Percentiles rank a stretch among this genome's conserved stretches.
phyloP scores from a whole-genome alignment of 1,284 basidiomycete genomes.

The Heimioporus retisporus region DNA sequence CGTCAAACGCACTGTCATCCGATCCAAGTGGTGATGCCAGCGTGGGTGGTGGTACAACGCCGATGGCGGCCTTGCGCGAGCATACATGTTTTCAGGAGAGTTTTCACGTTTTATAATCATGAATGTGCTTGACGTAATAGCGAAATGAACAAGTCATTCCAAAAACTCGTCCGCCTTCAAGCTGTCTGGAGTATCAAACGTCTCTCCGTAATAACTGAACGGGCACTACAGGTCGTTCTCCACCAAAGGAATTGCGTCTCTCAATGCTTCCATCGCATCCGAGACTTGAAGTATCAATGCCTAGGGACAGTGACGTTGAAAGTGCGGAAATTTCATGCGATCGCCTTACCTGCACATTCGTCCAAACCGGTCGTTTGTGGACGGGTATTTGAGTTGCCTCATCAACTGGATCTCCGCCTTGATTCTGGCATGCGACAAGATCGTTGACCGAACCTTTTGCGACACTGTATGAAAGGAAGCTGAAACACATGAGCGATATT shows the following conservation, averaged over 20 bases:
- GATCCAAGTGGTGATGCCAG: not conserved
- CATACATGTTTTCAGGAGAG: slow-evolving; percentile 2
- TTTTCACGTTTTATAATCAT: not conserved
- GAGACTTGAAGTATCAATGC: too few species aligned
- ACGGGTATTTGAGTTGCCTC: slow-evolving; percentile 42
- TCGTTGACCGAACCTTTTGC: slow-evolving; percentile 68
- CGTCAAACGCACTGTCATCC: not conserved
- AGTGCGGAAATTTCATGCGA: too few species aligned
- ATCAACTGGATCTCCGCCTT: slow-evolving; percentile 64
- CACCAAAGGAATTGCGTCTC: slow-evolving; percentile 67
- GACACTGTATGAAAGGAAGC: slow-evolving; percentile 75
- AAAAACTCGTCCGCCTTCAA: slow-evolving; percentile 87
- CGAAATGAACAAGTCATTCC: slow-evolving; percentile 77
- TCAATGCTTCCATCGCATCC: slow-evolving; percentile 69
- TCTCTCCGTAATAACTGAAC: slow-evolving; percentile 81
- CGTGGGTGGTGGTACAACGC: slow-evolving; percentile 62
- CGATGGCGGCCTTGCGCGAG: slow-evolving; percentile 78
- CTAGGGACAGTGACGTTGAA: too few species aligned
- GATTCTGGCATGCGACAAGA: slow-evolving; percentile 68
- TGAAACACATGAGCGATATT: too few species aligned
- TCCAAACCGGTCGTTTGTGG: slow-evolving; percentile 69
- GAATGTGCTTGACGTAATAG: slow-evolving; percentile 70
- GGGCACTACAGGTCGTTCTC: slow-evolving; percentile 69
- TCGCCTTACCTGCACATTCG: slow-evolving; percentile 71
- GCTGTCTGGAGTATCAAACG: slow-evolving; percentile 65